Percentiles rank a stretch among this genome's conserved stretches.
phyloP scores from a whole-genome alignment of 2,329 filamentous ascomycete species.

The Talaromyces sp. region DNA sequence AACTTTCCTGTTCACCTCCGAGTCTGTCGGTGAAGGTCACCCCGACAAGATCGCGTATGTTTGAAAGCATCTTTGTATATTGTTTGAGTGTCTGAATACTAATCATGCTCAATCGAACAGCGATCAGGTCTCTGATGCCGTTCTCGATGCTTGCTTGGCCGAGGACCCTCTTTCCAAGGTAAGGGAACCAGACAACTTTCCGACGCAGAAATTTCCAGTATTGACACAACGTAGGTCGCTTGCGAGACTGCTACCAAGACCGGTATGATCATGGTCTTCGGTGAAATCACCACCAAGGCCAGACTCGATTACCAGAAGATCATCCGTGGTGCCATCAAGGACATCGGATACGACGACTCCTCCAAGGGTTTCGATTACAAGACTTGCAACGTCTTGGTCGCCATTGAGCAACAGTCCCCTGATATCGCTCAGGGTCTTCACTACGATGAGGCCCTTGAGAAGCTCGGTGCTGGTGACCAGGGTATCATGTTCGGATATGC shows the following conservation, averaged over 20 bases:
- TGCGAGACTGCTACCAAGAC: constrained; percentile 99
- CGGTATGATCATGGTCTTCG: constrained; percentile 98
- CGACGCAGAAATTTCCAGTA: not conserved
- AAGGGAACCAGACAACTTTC: constrained; percentile 14
- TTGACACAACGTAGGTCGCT: constrained; percentile 57
- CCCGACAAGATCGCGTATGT: constrained; percentile 84
- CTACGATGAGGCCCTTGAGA: constrained; percentile 95
- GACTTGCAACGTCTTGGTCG: constrained; percentile 96
- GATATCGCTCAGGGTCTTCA: constrained; percentile 99
- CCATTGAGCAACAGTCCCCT: constrained; percentile 98
- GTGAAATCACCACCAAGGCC: constrained; percentile 97
- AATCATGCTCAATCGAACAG: constrained; percentile 31
- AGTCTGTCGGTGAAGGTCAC: constrained; percentile 86
- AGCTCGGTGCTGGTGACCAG: constrained; percentile 98
- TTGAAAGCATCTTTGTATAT: not conserved
- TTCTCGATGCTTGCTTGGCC: constrained; percentile 94
- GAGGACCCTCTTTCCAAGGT: constrained; percentile 96
- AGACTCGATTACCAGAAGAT: constrained; percentile 96
- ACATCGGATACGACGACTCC: constrained; percentile 97
- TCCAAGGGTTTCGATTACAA: constrained; percentile 99
- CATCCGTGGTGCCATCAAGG: constrained; percentile 91
- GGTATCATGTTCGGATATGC: constrained; percentile 99
- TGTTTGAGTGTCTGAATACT: not conserved
- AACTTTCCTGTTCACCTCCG: constrained; percentile 85
- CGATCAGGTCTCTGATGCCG: constrained; percentile 96